Evolutionary conservation across 225 moss, liverwort and hornwort species (phyloP), one percentile per base, ranked within the genome.

Genomic region (Pseudoscleropodium purum): DNA sequence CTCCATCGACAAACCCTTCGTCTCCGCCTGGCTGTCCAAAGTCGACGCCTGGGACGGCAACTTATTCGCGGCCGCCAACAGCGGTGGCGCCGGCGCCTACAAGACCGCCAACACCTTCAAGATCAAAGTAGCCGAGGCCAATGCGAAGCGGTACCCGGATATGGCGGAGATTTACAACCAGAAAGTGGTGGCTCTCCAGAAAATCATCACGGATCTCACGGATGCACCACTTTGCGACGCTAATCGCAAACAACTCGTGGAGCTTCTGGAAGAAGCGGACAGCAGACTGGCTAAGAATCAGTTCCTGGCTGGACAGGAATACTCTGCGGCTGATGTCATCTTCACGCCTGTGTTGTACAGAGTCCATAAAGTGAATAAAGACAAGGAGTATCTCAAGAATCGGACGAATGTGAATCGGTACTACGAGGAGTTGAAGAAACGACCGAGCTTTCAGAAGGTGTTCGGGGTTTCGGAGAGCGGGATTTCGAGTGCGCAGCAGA

Each of bases 41-140:
- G 98, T 96, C 88, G 92, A 96, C 86, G 90, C 94, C 14, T 98
- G 97, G 97, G 93, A 98, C 70, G 98, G 97, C 31, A 98, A 98
- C 75, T 79, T 95, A 6, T 98, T 94, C 77, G 93, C 87, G 18
- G 84, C 91, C 34, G 98, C 93, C 18, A 94, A 92, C 43, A 84
- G 90, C 7, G 65, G 52, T 47, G 75, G 86, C 13, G 95, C 75
- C 29, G 90, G 54, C 13, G 34, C 86, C 16, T 57, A 97, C 70
- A 93, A 93, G 82, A 8, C 88, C 30, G 85, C 85, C 84, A 88
- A 91, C 30, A 90, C 81, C 30, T 92, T 93, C 90, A 98, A 98
- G 88, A 93, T 97, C 69, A 98, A 98, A 70, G 91, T 98, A 33
- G 96, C 97, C 13, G 94, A 97, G 91, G 93, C 96, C 47, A 82